Evolutionary conservation across 1,139 yeast genomes (phyloP).

Genomic region (Chernovozyma aurita): DNA sequence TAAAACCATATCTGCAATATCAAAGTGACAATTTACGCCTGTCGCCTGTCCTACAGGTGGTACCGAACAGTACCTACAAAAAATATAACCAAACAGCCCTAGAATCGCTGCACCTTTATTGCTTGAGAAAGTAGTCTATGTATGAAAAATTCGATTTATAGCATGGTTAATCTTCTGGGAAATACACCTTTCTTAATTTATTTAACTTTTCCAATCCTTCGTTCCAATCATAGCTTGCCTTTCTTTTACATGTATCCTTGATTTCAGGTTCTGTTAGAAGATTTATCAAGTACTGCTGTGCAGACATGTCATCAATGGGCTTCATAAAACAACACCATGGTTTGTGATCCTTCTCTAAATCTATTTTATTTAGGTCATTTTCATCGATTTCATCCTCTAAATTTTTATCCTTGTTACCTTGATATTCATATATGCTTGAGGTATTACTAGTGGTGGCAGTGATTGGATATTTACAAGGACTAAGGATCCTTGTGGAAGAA

Average conservation of each 20-base stretch:
- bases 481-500: conserved; percentile 23
- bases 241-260: conserved; percentile 23
- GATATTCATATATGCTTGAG: conserved; percentile 7
- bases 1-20: too few species aligned
- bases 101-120: too few species aligned
- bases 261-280: conserved; percentile 18
- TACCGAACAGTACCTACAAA: too few species aligned
- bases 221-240: conserved; percentile 23
- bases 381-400: too few species aligned
- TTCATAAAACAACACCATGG: conserved; percentile 30
- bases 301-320: conserved; percentile 11
- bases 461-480: conserved; percentile 29
- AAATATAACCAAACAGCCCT: too few species aligned
- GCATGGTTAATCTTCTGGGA: background rate
- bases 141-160: too few species aligned
- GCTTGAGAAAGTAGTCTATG: too few species aligned
- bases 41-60: too few species aligned
- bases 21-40: too few species aligned
- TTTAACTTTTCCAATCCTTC: conserved; percentile 32
- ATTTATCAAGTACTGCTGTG: conserved; percentile 21
- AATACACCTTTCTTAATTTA: conserved; percentile 27
- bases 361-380: conserved; percentile 16
- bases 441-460: background rate
- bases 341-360: conserved; percentile 29
- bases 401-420: too few species aligned